Conservation (phyloP, 495 filamentous ascomycete genomes). For the Hypoxylon fuscum region DNA sequence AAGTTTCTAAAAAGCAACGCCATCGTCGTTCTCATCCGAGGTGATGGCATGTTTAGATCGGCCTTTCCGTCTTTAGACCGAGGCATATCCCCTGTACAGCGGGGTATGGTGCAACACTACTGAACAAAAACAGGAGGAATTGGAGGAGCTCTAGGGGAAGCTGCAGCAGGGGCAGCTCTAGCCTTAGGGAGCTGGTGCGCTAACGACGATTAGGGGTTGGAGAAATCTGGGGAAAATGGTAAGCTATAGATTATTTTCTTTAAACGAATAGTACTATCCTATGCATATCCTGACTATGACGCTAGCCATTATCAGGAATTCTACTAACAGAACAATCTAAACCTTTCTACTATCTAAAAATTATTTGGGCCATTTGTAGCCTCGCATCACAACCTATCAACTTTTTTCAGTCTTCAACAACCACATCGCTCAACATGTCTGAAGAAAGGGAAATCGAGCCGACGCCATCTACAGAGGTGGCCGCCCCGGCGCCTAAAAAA, state of each 20-base stretch:
- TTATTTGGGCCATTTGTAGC: constrained; percentile 1
- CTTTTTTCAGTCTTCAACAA: constrained; percentile 14
- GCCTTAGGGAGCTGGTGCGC: not conserved
- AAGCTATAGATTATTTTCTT: not conserved
- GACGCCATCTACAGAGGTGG: constrained; percentile 53
- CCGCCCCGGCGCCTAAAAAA: constrained; percentile 59
- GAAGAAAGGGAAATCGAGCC: constrained; percentile 43
- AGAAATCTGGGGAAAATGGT: constrained; percentile 28
- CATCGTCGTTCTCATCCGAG: constrained; percentile 6
- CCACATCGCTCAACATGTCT: constrained; percentile 37
- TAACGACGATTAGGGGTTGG: too few species aligned
- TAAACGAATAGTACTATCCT: not conserved
- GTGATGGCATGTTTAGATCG: constrained; percentile 18
- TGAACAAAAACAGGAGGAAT: too few species aligned
- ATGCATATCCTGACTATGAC: not conserved
- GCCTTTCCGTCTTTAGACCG: constrained; percentile 25
- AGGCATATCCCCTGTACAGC: constrained; percentile 22
- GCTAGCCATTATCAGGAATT: constrained; percentile 4
- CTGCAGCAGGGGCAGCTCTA: not conserved
- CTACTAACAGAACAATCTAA: constrained; percentile 8
- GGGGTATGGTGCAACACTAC: constrained; percentile 21
- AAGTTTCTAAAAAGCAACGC: constrained; percentile 15
- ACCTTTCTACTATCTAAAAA: constrained; percentile 22
- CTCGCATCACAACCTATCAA: constrained; percentile 12
- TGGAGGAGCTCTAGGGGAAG: not conserved